Percentiles rank a stretch among this genome's conserved stretches.
Evolutionary conservation across 129 eudicot genomes (phyloP).

Genomic region (Centrapalus pauciflorus): DNA sequence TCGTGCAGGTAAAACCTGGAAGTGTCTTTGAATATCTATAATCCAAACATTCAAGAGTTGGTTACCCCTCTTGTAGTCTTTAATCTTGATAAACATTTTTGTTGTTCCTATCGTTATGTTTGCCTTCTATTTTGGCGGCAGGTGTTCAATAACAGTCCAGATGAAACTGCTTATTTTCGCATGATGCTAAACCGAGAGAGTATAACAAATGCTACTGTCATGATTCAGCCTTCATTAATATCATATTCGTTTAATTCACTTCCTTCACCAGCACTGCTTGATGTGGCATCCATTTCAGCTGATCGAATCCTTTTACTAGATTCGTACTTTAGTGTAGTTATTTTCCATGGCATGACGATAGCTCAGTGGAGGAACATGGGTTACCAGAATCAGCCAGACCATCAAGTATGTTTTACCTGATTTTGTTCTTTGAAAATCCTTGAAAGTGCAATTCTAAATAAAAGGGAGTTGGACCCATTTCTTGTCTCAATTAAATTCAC

Average conservation of each 20-base stretch:
- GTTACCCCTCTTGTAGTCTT: background rate
- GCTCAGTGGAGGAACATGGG: conserved; percentile 98
- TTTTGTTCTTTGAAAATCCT: background rate
- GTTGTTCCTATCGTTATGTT: background rate
- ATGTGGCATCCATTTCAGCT: conserved; percentile 78
- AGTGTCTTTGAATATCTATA: background rate
- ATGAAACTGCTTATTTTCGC: conserved; percentile 97
- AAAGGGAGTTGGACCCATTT: too few relatives aligned
- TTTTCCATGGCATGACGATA: conserved; percentile 90
- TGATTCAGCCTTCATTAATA: conserved; percentile 92
- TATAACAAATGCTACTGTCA: conserved; percentile 74
- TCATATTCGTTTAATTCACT: conserved; percentile 80
- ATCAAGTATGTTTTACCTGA: conserved; percentile 43
- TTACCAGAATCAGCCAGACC: conserved; percentile 88
- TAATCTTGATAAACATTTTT: background rate
- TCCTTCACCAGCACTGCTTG: conserved; percentile 75
- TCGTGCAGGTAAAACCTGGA: conserved; percentile 69
- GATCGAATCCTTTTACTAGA: conserved; percentile 90
- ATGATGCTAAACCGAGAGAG: conserved; percentile 86
- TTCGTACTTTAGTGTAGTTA: conserved; percentile 90
- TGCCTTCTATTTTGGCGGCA: conserved; percentile 10
- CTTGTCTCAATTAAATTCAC: too few relatives aligned
- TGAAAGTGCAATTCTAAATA: background rate
- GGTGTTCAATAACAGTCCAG: conserved; percentile 96
- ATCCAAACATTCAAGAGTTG: background rate